phyloP scores from a whole-genome alignment of 768 basidiomycete genomes.

The Hortiboletus flavorubellus region DNA sequence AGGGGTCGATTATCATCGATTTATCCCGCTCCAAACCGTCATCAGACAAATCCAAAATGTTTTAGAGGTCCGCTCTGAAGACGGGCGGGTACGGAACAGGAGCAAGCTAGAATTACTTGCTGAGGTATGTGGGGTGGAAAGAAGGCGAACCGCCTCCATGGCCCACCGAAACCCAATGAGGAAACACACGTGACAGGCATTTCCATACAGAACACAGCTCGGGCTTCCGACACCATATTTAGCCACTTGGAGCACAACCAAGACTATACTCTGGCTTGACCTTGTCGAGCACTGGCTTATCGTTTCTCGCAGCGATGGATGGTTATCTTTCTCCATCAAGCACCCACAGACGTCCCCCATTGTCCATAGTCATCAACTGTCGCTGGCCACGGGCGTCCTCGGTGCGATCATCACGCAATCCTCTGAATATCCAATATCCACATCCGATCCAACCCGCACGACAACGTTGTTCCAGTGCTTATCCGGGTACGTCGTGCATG shows the following conservation, averaged over 20 bases:
- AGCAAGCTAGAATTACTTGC: background rate
- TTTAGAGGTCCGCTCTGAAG: conserved; percentile 15
- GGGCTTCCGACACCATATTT: conserved; percentile 5
- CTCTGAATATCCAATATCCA: conserved; percentile 1
- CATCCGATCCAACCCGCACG: background rate
- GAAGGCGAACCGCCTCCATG: background rate
- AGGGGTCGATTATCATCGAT: background rate
- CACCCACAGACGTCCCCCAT: background rate
- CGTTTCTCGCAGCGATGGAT: background rate
- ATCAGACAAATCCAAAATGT: conserved; percentile 22
- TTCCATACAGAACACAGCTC: background rate
- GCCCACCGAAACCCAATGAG: background rate
- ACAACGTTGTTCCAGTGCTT: too few species aligned
- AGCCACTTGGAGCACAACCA: background rate
- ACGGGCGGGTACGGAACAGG: conserved; percentile 4
- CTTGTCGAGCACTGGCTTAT: background rate
- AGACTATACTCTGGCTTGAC: background rate
- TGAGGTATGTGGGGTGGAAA: background rate
- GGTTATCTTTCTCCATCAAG: conserved; percentile 8
- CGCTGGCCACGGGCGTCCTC: background rate
- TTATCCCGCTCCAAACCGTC: background rate
- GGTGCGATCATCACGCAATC: conserved; percentile 11
- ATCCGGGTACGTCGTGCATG: background rate
- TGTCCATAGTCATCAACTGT: background rate
- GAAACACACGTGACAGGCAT: background rate